Base-by-base conservation (phyloP, 176 grass and related monocot species). In the Carex cristatella region DNA sequence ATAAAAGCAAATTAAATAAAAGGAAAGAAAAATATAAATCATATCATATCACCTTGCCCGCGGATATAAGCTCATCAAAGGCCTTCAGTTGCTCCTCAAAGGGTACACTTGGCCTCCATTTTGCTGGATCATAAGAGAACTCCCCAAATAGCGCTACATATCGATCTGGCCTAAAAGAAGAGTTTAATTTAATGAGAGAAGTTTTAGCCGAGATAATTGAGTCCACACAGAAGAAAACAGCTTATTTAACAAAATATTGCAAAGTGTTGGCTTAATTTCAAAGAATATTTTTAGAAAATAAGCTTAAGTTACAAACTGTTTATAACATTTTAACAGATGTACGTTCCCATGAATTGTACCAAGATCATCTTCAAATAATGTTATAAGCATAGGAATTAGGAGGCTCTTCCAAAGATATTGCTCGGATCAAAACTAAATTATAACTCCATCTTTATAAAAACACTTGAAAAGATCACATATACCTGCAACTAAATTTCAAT, bases 101-200 rank as follows among this genome's bases (percentile, higher is more conserved):
- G 31, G 95, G 95, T n/a, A 94, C 60, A 18, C 95, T 90, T 68
- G 89, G 86, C 80, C 92, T 94, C 95, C 95, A 94, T 93, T 91
- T 98, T 63, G 86, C 69, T 85, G 89, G 33, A 86, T 93, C 61
- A 65, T 97, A 97, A 86, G 89, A 84, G 51, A 86, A 97, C 86
- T 97, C 95, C 56, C 95, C 95, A 79, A 93, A 98, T 46, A 98
- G 56, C 46, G 84, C 60, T 51, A 97, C 95, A 93, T 97, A 97
- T 66, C 95, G 92, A 93, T 97, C 95, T 90, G 95, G 91, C 95
- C 95, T 94, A 89, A 75, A 90, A 56, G 89, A 59, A 86, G 35
- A 67, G 83, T 65, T 13, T 33, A 87, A 84, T 86, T 64, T 56
- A 70, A 84, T 81, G 59, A 28, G 69, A 61, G 68, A 16, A 72